Evolutionary conservation across 139 green algal species (phyloP), one percentile per base, ranked within the genome.

Genomic region (Micractinium conductrix): DNA sequence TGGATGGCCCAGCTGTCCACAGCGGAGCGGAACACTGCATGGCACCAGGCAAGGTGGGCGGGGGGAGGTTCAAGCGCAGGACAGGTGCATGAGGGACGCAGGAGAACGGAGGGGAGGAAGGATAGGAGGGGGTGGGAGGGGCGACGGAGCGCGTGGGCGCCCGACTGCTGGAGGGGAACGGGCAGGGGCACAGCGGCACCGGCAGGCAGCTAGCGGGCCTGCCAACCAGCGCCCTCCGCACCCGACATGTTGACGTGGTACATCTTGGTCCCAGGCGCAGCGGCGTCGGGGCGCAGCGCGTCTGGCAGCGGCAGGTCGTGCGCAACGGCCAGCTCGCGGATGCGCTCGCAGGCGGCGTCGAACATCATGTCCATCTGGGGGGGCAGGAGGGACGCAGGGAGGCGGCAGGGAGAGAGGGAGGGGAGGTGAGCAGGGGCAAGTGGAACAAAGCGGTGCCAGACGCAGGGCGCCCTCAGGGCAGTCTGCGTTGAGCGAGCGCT

Each of bases 1-100:
- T 86, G 21, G 76, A 95, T 95, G 45, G 92, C 92, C 92, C 92
- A 95, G 73, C 78, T 83, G 86, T 95, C 92, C 22, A 87, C 74
- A 28, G 88, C 89, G 21, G 89, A 94, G 55, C 89, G 87, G 84
- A 95, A 95, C 9, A 95, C 80, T 89, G 85, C 14, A 33, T n/a
- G 45, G 33, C 12, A 10, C 21, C 26, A 19, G 65, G 12, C 48
- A 58, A 58, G 14, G 48, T 10, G 48, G 12, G 14, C 12, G 12
- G 48, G 48, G 48, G 48, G 12, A 22, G 48, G 48, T 14, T 14
- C 48, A 10, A 58, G n/a, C n/a, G n/a, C 48, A 10, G 48, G 48
- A 58, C 48, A 58, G 48, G 48, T 58, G 10, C 12, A 58, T 14
- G 48, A 22, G 48, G 10, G 48, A 14, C 12, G 48, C 48, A 58